phyloP scores from a whole-genome alignment of 1,139 yeast genomes.

The Wickerhamiella pararugosa region DNA sequence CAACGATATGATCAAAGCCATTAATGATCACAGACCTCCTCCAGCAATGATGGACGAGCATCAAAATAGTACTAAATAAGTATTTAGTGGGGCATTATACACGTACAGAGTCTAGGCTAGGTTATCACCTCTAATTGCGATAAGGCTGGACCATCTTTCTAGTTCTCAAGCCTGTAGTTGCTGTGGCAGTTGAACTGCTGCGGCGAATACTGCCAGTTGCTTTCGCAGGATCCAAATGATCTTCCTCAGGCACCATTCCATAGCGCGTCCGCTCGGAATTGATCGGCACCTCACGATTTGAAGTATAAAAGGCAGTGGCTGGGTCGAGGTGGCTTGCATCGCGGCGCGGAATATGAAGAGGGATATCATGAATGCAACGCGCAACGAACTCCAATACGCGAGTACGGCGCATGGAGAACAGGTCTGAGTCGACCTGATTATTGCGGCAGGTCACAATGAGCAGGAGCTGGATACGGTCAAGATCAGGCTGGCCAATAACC shows the following conservation, averaged over 20 bases:
- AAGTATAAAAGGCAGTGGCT: slow-evolving; percentile 20
- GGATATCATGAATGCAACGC: slow-evolving; percentile 23
- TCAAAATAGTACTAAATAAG: background rate
- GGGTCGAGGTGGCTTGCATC: slow-evolving; percentile 22
- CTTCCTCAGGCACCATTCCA: slow-evolving; percentile 1
- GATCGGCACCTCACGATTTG: background rate
- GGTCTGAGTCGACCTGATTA: slow-evolving; percentile 24
- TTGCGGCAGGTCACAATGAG: slow-evolving; percentile 22
- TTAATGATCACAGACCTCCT: slow-evolving; percentile 21
- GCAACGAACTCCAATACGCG: slow-evolving; percentile 21
- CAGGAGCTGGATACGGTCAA: slow-evolving; percentile 23
- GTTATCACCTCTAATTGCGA: too few species aligned
- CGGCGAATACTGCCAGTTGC: background rate
- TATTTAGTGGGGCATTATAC: too few species aligned
- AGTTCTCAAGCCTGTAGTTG: background rate
- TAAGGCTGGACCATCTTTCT: background rate
- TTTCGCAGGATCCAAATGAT: background rate
- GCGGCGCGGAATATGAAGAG: slow-evolving; percentile 25
- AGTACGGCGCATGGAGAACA: slow-evolving; percentile 22
- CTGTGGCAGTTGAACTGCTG: background rate
- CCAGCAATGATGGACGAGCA: slow-evolving; percentile 1
- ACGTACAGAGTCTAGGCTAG: too few species aligned
- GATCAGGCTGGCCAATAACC: slow-evolving; percentile 23
- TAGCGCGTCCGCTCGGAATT: slow-evolving; percentile 1
- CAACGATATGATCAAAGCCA: slow-evolving; percentile 92